A percentile compares a stretch with the other conserved stretches of the same genome.
Evolutionary conservation across 495 filamentous ascomycete species (phyloP).

Genomic region (Penicillium macrosclerotiorum): DNA sequence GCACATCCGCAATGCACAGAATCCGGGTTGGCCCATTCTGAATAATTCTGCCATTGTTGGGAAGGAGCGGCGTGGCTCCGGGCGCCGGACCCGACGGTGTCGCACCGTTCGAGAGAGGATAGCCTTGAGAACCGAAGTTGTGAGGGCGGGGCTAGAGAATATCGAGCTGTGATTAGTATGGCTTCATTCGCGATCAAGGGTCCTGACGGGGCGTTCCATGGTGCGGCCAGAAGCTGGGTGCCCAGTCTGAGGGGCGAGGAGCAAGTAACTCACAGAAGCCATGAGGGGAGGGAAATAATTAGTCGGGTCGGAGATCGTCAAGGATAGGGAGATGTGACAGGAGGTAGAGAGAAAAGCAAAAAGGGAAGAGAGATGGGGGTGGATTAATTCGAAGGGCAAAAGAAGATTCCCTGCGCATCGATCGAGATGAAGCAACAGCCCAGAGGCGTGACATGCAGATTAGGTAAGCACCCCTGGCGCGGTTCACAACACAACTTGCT

Average conservation of each 20-base stretch:
- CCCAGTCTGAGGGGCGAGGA: slow-evolving; percentile 8
- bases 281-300: slow-evolving; percentile 32
- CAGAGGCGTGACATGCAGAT: slow-evolving; percentile 18
- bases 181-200: not conserved
- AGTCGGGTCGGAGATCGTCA: not conserved
- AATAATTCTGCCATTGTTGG: slow-evolving; percentile 71
- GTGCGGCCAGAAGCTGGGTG: slow-evolving; percentile 10
- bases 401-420: slow-evolving; percentile 22
- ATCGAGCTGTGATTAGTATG: slow-evolving; percentile 5
- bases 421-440: slow-evolving; percentile 23
- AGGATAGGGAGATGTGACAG: slow-evolving; percentile 8
- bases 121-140: slow-evolving; percentile 49
- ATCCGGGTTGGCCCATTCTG: slow-evolving; percentile 83
- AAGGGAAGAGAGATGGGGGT: slow-evolving; percentile 21
- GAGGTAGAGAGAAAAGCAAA: slow-evolving; percentile 17
- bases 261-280: slow-evolving; percentile 52
- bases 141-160: slow-evolving; percentile 44
- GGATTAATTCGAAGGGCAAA: slow-evolving; percentile 21
- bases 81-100: slow-evolving; percentile 45
- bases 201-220: not conserved
- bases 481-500: not conserved
- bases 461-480: slow-evolving; percentile 28
- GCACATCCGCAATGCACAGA: slow-evolving; percentile 94
- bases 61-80: slow-evolving; percentile 54
- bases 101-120: slow-evolving; percentile 50